A percentile compares a stretch with the other conserved stretches of the same genome.
phyloP scores from a whole-genome alignment of 495 filamentous ascomycete genomes.

The Penicillium herquei region DNA sequence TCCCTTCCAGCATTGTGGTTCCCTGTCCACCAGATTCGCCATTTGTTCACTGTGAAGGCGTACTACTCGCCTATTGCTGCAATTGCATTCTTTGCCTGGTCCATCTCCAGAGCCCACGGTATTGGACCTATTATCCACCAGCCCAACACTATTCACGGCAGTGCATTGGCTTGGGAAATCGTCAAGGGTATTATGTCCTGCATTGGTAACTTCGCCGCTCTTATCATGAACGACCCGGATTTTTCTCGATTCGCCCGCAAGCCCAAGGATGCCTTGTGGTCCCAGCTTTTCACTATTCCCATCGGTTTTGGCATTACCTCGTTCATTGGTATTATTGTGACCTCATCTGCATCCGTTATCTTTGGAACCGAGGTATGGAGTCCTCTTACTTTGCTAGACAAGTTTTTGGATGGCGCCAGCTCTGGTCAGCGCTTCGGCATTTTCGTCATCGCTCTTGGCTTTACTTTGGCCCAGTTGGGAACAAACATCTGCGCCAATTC shows the following conservation, averaged over 20 bases:
- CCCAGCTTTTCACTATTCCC: slow-evolving; percentile 85
- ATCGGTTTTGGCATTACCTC: slow-evolving; percentile 84
- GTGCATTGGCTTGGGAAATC: slow-evolving; percentile 74
- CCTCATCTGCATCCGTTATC: slow-evolving; percentile 78
- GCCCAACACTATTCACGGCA: slow-evolving; percentile 60
- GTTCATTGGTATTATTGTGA: slow-evolving; percentile 92
- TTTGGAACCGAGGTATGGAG: slow-evolving; percentile 82
- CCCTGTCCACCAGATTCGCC: slow-evolving; percentile 59
- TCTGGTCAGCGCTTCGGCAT: slow-evolving; percentile 80
- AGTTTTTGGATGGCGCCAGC: slow-evolving; percentile 72
- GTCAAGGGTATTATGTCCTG: slow-evolving; percentile 82
- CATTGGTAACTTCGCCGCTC: slow-evolving; percentile 90
- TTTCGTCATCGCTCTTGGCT: slow-evolving; percentile 81
- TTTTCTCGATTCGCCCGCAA: slow-evolving; percentile 83
- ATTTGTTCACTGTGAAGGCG: slow-evolving; percentile 90
- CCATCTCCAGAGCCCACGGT: slow-evolving; percentile 77
- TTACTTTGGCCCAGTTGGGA: slow-evolving; percentile 83
- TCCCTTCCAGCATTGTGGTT: slow-evolving; percentile 85
- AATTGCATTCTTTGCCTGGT: slow-evolving; percentile 89
- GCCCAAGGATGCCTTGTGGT: slow-evolving; percentile 82
- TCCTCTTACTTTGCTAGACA: slow-evolving; percentile 71
- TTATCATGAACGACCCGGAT: slow-evolving; percentile 79
- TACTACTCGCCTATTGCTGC: slow-evolving; percentile 81
- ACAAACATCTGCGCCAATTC: slow-evolving; percentile 95
- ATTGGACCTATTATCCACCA: slow-evolving; percentile 84